Evolutionary conservation across 495 filamentous ascomycete species (phyloP), one percentile per base, ranked within the genome.

Genomic region (Cairneyella variabilis): DNA sequence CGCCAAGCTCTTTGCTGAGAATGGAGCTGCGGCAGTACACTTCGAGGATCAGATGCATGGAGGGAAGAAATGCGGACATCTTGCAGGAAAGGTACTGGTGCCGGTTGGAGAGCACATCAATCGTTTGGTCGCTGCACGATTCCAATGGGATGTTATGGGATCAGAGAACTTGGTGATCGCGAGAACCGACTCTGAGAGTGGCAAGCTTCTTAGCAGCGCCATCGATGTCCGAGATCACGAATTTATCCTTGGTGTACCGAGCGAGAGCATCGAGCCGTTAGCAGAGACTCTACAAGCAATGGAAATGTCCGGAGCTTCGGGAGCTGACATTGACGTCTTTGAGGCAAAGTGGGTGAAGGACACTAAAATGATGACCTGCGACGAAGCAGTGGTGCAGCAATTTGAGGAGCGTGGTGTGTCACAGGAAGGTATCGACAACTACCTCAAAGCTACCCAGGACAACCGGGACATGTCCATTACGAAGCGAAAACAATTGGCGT

Each of bases 61-160:
- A 21, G 93, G 93, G 34, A 98, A 98, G 78, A 98, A 97, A 71
- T 98, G 93, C 65, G 93, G 93, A 16, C 93, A 98, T 73, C 77
- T 98, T 53, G 92, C 93, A 1, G 93, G 93, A 56, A 98, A 98
- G 69, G 93, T 98, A 1, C 74, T 98, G 11, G 93, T 98, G 0
- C 95, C 93, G 0, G 83, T 93, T 34, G 85, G 89, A 57, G 93
- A 98, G 61, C 93, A 98, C 70, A 95, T 97, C 72, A 97, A 97
- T 70, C 82, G 93, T 14, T 82, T 98, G 3, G 83, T 90, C 25
- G 91, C 95, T 16, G 83, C 93, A 2, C 83, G 93, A 48, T 97
- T 95, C 73, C 93, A 98, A 63, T 98, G 93, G 93, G 93, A 98
- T 61, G 76, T 95, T 36, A 96, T 98, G 92, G 93, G 92, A 45